Percentiles rank a stretch among this genome's conserved stretches.
phyloP scores from a whole-genome alignment of 768 basidiomycete genomes.

The Termitomyces sp. region DNA sequence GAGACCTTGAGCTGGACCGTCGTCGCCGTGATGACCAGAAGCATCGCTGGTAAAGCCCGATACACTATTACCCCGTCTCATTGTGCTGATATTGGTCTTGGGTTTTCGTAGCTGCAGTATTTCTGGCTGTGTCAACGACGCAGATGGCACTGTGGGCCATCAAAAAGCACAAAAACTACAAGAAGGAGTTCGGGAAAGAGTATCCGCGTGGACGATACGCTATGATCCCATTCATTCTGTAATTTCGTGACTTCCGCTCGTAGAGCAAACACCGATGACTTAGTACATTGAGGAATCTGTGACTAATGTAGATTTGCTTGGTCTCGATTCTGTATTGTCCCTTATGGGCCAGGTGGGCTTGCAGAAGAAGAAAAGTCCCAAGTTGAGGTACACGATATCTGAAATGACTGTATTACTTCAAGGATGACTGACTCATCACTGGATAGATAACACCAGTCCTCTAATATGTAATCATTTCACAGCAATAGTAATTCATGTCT shows the following conservation, averaged over 20 bases:
- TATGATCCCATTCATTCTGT: constrained; percentile 72
- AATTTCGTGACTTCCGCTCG: constrained; percentile 6
- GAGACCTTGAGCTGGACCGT: constrained; percentile 74
- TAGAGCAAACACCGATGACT: neutral
- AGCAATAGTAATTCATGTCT: too few relatives aligned
- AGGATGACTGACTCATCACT: too few relatives aligned
- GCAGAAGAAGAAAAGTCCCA: neutral
- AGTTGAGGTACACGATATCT: too few relatives aligned
- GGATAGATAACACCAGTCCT: too few relatives aligned
- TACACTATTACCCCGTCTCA: neutral
- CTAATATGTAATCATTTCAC: neutral
- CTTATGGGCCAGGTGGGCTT: neutral
- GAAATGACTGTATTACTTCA: too few relatives aligned
- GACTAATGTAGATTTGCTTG: neutral
- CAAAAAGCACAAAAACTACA: constrained; percentile 87
- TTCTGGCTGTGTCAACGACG: constrained; percentile 50
- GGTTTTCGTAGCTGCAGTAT: constrained; percentile 46
- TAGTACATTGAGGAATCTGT: neutral
- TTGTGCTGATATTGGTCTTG: neutral
- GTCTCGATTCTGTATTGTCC: neutral
- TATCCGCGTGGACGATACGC: constrained; percentile 73
- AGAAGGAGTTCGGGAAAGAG: constrained; percentile 87
- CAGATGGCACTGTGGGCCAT: constrained; percentile 86
- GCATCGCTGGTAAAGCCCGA: constrained; percentile 54
- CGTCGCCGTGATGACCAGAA: constrained; percentile 73